phyloP scores from a whole-genome alignment of 164 flowering plant genomes.

The Macadamia integrifolia region DNA sequence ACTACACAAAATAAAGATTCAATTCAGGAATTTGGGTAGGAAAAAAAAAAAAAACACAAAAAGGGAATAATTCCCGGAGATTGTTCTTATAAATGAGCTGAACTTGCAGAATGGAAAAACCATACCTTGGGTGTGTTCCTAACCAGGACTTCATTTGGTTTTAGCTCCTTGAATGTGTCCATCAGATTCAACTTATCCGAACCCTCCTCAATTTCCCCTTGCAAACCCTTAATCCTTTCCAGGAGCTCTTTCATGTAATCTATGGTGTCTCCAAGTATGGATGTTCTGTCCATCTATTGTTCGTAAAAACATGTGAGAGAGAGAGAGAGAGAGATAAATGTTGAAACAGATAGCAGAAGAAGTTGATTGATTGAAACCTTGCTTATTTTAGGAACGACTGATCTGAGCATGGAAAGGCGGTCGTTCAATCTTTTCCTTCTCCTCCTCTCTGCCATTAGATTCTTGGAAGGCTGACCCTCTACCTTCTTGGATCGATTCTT shows the following conservation, averaged over 20 bases:
- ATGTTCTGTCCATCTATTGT: constrained; percentile 63
- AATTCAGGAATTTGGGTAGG: not conserved
- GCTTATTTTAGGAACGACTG: constrained; percentile 74
- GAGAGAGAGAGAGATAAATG: not conserved
- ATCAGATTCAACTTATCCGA: constrained; percentile 20
- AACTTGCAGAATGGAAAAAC: not conserved
- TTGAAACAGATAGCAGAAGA: not conserved
- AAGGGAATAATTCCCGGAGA: not conserved
- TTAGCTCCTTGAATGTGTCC: constrained; percentile 36
- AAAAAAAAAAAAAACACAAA: not conserved
- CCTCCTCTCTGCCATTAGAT: constrained; percentile 77
- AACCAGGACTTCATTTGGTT: constrained; percentile 40
- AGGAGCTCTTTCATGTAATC: constrained; percentile 69
- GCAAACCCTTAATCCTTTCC: constrained; percentile 51
- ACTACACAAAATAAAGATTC: constrained; percentile 38
- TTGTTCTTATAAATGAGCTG: too few species aligned
- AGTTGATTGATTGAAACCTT: constrained; percentile 36
- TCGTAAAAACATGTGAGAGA: not conserved
- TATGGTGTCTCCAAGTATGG: constrained; percentile 68
- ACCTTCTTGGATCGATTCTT: constrained; percentile 38
- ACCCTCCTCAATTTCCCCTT: constrained; percentile 31
- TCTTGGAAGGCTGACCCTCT: constrained; percentile 70
- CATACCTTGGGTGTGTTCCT: constrained; percentile 60
- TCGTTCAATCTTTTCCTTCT: constrained; percentile 71
- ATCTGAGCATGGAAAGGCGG: constrained; percentile 73